phyloP scores from a whole-genome alignment of 2,329 filamentous ascomycete genomes.

The Sphaceloma murrayae region DNA sequence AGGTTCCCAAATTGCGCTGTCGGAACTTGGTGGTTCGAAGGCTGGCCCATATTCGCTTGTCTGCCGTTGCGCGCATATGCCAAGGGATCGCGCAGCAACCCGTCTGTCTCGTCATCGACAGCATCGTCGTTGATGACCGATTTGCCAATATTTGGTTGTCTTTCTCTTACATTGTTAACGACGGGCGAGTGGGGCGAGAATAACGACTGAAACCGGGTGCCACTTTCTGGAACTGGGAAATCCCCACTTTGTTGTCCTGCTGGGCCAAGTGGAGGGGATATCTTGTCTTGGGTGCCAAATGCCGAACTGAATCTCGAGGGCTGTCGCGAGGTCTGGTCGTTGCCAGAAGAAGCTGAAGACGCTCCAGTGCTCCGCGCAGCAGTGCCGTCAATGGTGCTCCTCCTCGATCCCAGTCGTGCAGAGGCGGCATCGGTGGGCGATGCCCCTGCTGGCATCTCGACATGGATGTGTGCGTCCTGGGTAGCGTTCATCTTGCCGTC shows the following conservation, averaged over 20 bases:
- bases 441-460: constrained; percentile 42
- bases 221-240: constrained; percentile 49
- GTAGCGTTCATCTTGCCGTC: constrained; percentile 54
- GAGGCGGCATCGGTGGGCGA: constrained; percentile 19
- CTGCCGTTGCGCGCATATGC: constrained; percentile 63
- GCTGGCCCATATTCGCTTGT: constrained; percentile 36
- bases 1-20: constrained; percentile 45
- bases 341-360: constrained; percentile 38
- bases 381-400: constrained; percentile 47
- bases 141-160: constrained; percentile 42
- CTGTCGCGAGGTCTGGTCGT: constrained; percentile 39
- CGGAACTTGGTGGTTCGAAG: constrained; percentile 62
- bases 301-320: constrained; percentile 52
- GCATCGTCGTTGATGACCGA: constrained; percentile 61
- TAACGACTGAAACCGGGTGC: constrained; percentile 49
- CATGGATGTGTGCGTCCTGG: constrained; percentile 50
- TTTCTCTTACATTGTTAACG: constrained; percentile 51
- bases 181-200: constrained; percentile 68
- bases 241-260: constrained; percentile 47
- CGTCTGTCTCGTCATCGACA: constrained; percentile 61
- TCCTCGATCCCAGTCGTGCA: constrained; percentile 30
- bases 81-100: constrained; percentile 62
- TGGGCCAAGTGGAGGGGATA: constrained; percentile 46
- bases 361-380: constrained; percentile 34
- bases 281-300: constrained; percentile 53